These are phyloP conservation scores for Rhynchospora breviuscula DNA, from an alignment of 176 grass and related monocot genomes.

Conservation along the genomic window DNA sequence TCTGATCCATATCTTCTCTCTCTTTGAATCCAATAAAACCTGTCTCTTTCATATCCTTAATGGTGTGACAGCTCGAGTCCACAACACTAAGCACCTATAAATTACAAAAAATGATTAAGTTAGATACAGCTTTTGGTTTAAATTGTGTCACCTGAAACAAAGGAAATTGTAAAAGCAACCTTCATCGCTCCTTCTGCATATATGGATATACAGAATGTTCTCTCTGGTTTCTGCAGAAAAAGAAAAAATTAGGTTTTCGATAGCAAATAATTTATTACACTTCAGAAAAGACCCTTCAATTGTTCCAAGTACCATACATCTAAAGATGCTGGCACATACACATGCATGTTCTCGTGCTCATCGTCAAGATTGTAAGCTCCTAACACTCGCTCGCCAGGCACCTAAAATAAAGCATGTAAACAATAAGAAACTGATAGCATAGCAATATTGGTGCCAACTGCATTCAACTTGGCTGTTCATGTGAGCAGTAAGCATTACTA, in stretches of 20 bases:
- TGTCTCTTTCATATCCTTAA: slow-evolving; percentile 59
- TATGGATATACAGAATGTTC: slow-evolving; percentile 71
- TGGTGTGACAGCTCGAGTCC: slow-evolving; percentile 76
- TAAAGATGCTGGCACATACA: slow-evolving; percentile 58
- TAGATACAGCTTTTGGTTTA: background rate
- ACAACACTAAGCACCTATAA: slow-evolving; percentile 80
- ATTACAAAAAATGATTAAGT: slow-evolving; percentile 35
- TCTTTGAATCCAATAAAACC: slow-evolving; percentile 61
- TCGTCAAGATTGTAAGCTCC: slow-evolving; percentile 89
- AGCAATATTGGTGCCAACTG: background rate
- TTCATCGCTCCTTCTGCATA: slow-evolving; percentile 93
- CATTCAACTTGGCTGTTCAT: background rate
- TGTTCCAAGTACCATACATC: slow-evolving; percentile 48
- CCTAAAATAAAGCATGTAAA: slow-evolving; percentile 34
- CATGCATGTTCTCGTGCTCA: slow-evolving; percentile 61
- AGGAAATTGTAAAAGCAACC: slow-evolving; percentile 34
- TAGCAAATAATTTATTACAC: background rate
- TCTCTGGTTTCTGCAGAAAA: slow-evolving; percentile 67
- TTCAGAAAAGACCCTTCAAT: background rate
- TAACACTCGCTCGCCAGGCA: slow-evolving; percentile 89
- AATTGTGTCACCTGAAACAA: background rate
- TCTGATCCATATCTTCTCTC: slow-evolving; percentile 62
- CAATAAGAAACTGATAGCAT: background rate
- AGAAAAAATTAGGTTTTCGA: slow-evolving; percentile 18
- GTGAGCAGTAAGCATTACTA: background rate